A percentile compares a stretch with the other conserved stretches of the same genome.
phyloP scores from a whole-genome alignment of 192 early-diverging fungal genomes.

The Linnemannia exigua region DNA sequence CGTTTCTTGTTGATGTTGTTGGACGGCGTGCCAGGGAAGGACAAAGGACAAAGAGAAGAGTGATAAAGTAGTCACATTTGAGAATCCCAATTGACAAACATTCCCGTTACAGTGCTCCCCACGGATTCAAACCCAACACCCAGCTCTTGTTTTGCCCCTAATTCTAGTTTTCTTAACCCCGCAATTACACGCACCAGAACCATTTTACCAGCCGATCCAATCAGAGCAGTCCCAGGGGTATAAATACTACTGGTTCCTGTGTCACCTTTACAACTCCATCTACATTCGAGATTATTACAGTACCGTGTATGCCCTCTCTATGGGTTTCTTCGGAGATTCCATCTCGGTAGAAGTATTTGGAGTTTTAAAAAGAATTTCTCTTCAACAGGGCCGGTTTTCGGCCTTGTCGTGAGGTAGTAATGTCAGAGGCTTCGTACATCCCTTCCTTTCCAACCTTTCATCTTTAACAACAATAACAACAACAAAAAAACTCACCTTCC shows the following conservation, averaged over 20 bases:
- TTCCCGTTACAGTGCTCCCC: not conserved
- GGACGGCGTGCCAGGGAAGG: too few species aligned
- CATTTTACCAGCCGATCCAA: not conserved
- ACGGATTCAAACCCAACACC: not conserved
- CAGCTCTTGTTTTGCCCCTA: not conserved
- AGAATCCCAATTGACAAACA: not conserved
- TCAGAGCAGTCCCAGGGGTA: constrained; percentile 23
- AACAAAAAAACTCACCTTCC: not conserved
- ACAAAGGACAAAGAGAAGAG: not conserved
- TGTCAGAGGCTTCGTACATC: constrained; percentile 50
- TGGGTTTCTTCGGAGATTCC: constrained; percentile 40
- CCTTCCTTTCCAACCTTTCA: not conserved
- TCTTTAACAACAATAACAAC: not conserved
- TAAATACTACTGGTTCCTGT: not conserved
- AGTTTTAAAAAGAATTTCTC: constrained; percentile 40
- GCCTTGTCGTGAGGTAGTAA: constrained; percentile 26
- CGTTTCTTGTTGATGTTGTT: too few species aligned
- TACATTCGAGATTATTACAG: constrained; percentile 53
- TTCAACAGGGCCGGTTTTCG: constrained; percentile 49
- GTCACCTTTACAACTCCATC: constrained; percentile 3
- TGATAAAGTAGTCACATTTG: not conserved
- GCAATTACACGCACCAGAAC: not conserved
- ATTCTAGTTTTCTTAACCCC: not conserved
- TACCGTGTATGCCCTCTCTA: constrained; percentile 22
- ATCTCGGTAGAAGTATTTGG: constrained; percentile 38